Evolutionary conservation across 805 yeast genomes (phyloP), one percentile per base, ranked within the genome.

Genomic region (Cyberlindnera japonica): DNA sequence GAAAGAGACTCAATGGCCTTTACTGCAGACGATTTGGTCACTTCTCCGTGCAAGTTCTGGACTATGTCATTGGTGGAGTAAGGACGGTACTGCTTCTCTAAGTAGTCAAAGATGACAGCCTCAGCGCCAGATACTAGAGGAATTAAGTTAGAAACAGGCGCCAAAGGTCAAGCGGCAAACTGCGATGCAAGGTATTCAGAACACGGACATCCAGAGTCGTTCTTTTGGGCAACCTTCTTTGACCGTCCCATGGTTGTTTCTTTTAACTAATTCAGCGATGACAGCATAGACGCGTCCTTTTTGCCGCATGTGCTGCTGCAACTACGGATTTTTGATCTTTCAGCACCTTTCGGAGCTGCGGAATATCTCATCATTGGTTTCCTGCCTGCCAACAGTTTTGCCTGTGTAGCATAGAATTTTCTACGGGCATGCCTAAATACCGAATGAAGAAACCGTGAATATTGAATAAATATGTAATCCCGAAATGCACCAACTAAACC

Each of bases 41-140:
- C 43, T 27, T 58, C 59, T 27, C 65, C 69, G 37, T 72, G 75
- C 25, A 74, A 45, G 37, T 74, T 75, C 34, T 64, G 62, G 3
- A 68, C 51, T 9, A 75, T 61, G 51, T 75, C 80, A 35, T 68
- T 65, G 8, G 67, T 55, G 1, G 72, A 71, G 48, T 69, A 74
- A 3, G 80, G 79, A 17, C 75, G 57, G 45, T 69, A 71, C 45
- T 72, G 75, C 3, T 58, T 56, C 18, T 54, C 61, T 37, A 75
- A 47, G 41, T 75, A 75, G 4, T 59, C 48, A 29, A 57, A 50
- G 19, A 72, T 62, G 18, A 59, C 35, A 6, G 48, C 48, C 27
- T 67, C 68, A 15, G 69, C 67, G 12, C 18, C 38, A 30, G 38
- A 5, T 11, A 17, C 38, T 23, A n/a, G n/a, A n/a, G n/a, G 37